Conservation (phyloP, 2,329 filamentous ascomycete species). For the Verticillium isaacii region DNA sequence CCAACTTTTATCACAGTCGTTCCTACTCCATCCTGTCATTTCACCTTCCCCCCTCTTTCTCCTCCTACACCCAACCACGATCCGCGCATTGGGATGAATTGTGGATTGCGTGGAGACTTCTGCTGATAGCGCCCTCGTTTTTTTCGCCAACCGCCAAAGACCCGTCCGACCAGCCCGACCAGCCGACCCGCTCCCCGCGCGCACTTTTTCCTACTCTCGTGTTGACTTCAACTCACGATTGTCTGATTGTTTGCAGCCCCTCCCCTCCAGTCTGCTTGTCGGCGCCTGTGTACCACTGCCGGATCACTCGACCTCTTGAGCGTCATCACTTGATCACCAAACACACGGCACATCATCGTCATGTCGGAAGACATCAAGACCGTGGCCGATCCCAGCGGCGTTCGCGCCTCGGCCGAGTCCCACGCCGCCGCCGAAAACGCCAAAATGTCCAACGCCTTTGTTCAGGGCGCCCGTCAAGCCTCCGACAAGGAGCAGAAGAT, state of each 20-base stretch:
- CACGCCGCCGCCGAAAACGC: slow-evolving; percentile 4
- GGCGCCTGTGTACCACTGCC: background rate
- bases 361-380: slow-evolving; percentile 5
- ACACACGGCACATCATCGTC: background rate
- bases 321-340: background rate
- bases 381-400: slow-evolving; percentile 6
- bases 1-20: background rate
- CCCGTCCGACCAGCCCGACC: background rate
- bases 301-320: background rate
- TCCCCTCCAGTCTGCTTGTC: background rate
- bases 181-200: background rate
- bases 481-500: slow-evolving; percentile 62
- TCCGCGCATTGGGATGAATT: background rate
- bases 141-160: background rate
- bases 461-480: slow-evolving; percentile 43
- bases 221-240: background rate
- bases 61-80: background rate
- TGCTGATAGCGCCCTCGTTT: background rate
- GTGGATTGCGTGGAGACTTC: background rate
- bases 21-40: background rate
- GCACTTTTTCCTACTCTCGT: background rate
- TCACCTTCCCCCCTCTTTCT: background rate
- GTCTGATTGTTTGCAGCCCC: background rate
- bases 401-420: slow-evolving; percentile 6
- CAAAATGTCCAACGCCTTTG: slow-evolving; percentile 27